Evolutionary conservation across 75 land plant genomes (phyloP).

Genomic region (Picea sitchensis): DNA sequence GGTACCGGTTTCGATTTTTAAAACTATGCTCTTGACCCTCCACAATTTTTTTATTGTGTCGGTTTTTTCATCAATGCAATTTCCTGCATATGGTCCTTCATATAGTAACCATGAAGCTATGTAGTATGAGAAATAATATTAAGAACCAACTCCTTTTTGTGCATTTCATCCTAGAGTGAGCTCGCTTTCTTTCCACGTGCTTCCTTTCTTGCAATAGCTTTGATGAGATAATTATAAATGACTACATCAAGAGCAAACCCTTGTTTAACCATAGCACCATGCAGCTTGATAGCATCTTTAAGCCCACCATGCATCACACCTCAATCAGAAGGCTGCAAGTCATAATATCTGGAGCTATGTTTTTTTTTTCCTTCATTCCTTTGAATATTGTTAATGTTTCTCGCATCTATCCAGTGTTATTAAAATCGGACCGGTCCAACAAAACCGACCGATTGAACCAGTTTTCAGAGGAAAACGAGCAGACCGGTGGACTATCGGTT

Average conservation of each 20-base stretch:
- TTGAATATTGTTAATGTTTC: constrained; percentile 22
- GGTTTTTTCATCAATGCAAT: too few relatives aligned
- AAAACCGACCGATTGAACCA: too few relatives aligned
- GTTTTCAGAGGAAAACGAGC: too few relatives aligned
- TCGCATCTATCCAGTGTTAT: constrained; percentile 40
- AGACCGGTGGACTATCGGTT: too few relatives aligned
- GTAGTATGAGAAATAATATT: constrained; percentile 26
- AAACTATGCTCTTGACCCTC: too few relatives aligned
- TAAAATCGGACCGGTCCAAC: too few relatives aligned
- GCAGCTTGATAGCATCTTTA: constrained; percentile 21
- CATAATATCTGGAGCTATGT: constrained; percentile 30
- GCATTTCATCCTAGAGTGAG: constrained; percentile 31
- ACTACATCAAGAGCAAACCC: constrained; percentile 28
- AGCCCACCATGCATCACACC: constrained; percentile 25
- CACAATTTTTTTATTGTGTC: too few relatives aligned
- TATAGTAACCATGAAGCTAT: constrained; percentile 26
- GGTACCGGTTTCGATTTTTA: too few relatives aligned
- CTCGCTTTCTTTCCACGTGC: constrained; percentile 36
- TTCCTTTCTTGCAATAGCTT: constrained; percentile 36
- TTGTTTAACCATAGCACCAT: constrained; percentile 18
- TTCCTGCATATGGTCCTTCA: constrained; percentile 15
- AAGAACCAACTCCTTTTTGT: constrained; percentile 18
- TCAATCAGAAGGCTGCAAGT: constrained; percentile 60
- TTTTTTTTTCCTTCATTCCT: constrained; percentile 22
- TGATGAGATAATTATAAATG: constrained; percentile 34